Evolutionary conservation across 768 basidiomycete genomes (phyloP).

Genomic region (Collybiopsis luxurians): DNA sequence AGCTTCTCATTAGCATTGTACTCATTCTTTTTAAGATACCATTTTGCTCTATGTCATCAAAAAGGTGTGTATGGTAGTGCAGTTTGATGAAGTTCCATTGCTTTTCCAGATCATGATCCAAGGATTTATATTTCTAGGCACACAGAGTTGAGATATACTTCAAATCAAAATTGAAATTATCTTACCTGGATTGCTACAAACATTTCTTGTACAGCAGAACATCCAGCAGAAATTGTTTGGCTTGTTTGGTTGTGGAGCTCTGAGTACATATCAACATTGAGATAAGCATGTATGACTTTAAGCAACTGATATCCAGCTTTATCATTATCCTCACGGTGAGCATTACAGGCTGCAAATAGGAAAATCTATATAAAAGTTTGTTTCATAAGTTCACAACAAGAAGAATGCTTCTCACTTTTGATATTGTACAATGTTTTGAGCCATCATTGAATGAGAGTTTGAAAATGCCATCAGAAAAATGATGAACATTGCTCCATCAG

Average conservation of each 20-base stretch:
- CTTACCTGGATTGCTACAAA: neutral
- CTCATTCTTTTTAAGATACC: constrained; percentile 27
- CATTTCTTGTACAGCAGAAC: constrained; percentile 13
- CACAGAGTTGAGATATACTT: neutral
- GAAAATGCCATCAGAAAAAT: constrained; percentile 18
- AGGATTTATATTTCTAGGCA: neutral
- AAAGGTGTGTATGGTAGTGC: constrained; percentile 27
- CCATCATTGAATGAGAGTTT: constrained; percentile 25
- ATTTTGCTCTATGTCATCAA: constrained; percentile 27
- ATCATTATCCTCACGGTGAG: neutral
- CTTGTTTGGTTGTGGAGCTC: constrained; percentile 24
- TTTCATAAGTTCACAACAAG: neutral
- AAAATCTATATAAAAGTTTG: constrained; percentile 20
- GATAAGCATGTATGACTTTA: constrained; percentile 18
- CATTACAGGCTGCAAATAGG: constrained; percentile 14
- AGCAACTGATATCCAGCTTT: constrained; percentile 21
- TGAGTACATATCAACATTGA: constrained; percentile 20
- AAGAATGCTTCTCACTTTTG: constrained; percentile 20
- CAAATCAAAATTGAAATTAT: neutral
- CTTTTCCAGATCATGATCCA: constrained; percentile 13
- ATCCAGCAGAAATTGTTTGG: constrained; percentile 23
- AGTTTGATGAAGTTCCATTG: constrained; percentile 34
- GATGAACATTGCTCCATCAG: constrained; percentile 24
- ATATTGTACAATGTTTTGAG: constrained; percentile 25
- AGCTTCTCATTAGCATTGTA: constrained; percentile 33